Evolutionary conservation across 495 filamentous ascomycete species (phyloP), one percentile per base, ranked within the genome.

Genomic region (Tuber microsphaerosporum): DNA sequence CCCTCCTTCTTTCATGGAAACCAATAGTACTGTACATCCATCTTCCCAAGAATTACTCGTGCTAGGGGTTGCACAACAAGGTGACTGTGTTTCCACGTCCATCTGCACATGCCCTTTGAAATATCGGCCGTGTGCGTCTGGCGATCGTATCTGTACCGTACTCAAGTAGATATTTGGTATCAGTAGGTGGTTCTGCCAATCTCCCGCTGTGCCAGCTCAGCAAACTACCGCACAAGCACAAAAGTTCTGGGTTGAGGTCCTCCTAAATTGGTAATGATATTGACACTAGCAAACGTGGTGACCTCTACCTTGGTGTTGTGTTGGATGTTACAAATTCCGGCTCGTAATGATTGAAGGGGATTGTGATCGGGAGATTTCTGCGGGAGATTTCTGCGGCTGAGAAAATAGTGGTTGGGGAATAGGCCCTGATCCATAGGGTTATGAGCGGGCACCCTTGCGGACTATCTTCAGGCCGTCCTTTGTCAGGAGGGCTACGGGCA

Each of bases 21-120:
- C 56, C 26, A 65, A 65, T 31, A 34, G 14, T 3, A n/a, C n/a
- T n/a, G n/a, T n/a, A 6, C 26, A 61, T 14, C 56, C 26, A 65
- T 19, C 26, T 19, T 2, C 10, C 4, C 6, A 0, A 14, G 17
- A 65, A 17, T 34, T 26, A 19, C 26, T 65, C 14, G 56, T 34
- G 26, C 34, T 65, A 14, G 17, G 26, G 56, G 56, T 34, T 65
- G 56, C 26, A 65, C 56, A 65, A 34, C 14, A 19, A 65, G 12
- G 56, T 65, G 26, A 65, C 56, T 65, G 56, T 65, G 56, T 65
- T 65, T 65, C 56, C 56, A 65, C 56, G 26, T 65, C 56, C 26
- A 65, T 65, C 12, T 16, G 56, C 14, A 65, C 34, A 65, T 65
- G 12, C 26, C n/a, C 26, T 65, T 65, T 31, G 56, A 26, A 34